Percentiles rank a stretch among this genome's conserved stretches.
Evolutionary conservation across 129 eudicot species (phyloP).

Genomic region (Tagetes patula): DNA sequence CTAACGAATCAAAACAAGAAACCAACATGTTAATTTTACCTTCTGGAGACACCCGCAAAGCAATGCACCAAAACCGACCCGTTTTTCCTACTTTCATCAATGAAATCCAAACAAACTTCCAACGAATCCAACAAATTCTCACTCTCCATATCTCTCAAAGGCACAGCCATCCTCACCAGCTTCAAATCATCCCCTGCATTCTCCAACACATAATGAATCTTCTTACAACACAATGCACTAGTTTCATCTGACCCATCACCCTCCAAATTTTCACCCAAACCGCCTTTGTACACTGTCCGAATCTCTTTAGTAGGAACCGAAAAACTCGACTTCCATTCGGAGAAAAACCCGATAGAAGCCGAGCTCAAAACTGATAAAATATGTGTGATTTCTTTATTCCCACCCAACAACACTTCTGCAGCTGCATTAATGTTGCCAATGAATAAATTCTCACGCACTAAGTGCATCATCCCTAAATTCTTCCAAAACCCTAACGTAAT

Average conservation of each 20-base stretch:
- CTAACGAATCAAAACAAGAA: conserved; percentile 3
- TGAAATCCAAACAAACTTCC: conserved; percentile 92
- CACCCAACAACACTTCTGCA: conserved; percentile 73
- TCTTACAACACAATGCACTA: conserved; percentile 39
- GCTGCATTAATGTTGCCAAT: conserved; percentile 85
- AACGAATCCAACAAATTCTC: conserved; percentile 83
- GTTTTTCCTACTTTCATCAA: conserved; percentile 68
- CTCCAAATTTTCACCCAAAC: conserved; percentile 28
- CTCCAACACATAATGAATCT: conserved; percentile 71
- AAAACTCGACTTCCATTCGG: conserved; percentile 77
- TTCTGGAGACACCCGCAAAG: conserved; percentile 97
- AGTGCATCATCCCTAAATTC: conserved; percentile 56
- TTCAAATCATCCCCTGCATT: conserved; percentile 87
- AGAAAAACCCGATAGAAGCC: conserved; percentile 72
- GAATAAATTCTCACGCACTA: conserved; percentile 77
- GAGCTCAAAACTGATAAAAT: conserved; percentile 85
- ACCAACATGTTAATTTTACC: conserved; percentile 43
- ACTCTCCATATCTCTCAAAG: conserved; percentile 84
- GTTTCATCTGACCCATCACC: conserved; percentile 41
- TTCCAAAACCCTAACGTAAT: conserved; percentile 29
- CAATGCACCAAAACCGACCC: conserved; percentile 96
- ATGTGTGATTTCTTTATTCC: conserved; percentile 71
- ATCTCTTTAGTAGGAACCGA: conserved; percentile 71
- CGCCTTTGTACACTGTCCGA: conserved; percentile 55
- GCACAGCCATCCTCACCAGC: conserved; percentile 90